A percentile compares a stretch with the other conserved stretches of the same genome.
Conservation (phyloP, 495 filamentous ascomycete genomes). For the Lasiosphaeria hispida region DNA sequence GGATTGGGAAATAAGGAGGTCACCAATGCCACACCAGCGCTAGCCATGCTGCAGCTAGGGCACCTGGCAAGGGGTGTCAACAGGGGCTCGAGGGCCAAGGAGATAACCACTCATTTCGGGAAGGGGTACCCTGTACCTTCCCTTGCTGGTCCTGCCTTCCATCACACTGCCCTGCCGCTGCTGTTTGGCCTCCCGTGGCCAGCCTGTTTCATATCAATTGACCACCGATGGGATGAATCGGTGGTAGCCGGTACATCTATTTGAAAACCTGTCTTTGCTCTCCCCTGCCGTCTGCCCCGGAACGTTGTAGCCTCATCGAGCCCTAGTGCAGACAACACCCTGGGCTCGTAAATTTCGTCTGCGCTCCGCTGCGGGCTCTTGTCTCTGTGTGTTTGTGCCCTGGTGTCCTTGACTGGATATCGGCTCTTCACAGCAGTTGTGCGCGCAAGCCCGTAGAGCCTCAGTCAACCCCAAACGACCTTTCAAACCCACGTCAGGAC, state of each 20-base stretch:
- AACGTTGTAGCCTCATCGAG: constrained; percentile 5
- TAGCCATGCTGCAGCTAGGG: constrained; percentile 22
- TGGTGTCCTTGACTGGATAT: background rate
- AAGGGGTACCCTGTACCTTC: constrained; percentile 13
- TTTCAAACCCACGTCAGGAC: too few relatives aligned
- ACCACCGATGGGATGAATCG: background rate
- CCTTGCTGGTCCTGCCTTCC: background rate
- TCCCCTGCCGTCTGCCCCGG: background rate
- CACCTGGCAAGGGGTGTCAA: constrained; percentile 23
- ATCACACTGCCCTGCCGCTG: background rate
- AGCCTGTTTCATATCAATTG: background rate
- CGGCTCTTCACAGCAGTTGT: background rate
- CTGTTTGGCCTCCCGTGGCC: too few relatives aligned
- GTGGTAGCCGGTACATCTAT: constrained; percentile 6
- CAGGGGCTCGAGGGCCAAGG: constrained; percentile 23
- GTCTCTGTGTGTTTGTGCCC: background rate
- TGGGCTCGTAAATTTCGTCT: background rate
- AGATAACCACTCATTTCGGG: constrained; percentile 25
- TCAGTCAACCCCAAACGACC: too few relatives aligned
- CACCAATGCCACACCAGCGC: constrained; percentile 22
- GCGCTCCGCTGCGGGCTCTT: constrained; percentile 6
- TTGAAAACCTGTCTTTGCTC: background rate
- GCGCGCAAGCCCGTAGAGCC: background rate
- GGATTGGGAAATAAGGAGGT: constrained; percentile 33
- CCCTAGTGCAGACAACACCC: constrained; percentile 4